A percentile compares a stretch with the other conserved stretches of the same genome.
phyloP scores from a whole-genome alignment of 2,329 filamentous ascomycete genomes.

The Beauveria brongniartii region DNA sequence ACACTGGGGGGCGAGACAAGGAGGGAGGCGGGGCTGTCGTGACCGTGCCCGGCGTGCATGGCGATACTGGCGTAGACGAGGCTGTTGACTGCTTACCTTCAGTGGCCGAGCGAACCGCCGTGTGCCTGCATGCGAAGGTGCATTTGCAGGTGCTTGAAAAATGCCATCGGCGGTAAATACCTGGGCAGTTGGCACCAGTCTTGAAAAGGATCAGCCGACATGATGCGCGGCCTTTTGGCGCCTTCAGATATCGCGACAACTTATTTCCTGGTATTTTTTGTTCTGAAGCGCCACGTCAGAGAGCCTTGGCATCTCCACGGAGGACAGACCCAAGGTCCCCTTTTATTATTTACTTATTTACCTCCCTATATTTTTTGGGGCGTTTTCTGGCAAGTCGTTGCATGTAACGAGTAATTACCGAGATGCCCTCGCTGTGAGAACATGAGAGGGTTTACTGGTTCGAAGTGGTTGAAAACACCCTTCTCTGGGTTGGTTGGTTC shows the following conservation, averaged over 20 bases:
- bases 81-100: neutral
- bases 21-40: neutral
- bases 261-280: neutral
- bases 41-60: too few relatives aligned
- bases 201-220: neutral
- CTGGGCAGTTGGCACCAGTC: neutral
- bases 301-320: neutral
- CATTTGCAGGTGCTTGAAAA: neutral
- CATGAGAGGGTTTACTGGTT: too few relatives aligned
- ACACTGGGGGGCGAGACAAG: neutral
- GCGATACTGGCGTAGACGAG: too few relatives aligned
- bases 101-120: neutral
- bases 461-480: too few relatives aligned
- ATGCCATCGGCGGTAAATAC: neutral
- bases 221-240: neutral
- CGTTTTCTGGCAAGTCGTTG: too few relatives aligned
- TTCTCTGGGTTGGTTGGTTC: too few relatives aligned
- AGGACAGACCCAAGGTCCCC: too few relatives aligned
- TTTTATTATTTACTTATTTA: neutral
- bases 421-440: too few relatives aligned
- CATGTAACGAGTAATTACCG: too few relatives aligned
- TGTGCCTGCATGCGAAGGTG: too few relatives aligned
- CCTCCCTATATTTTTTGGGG: too few relatives aligned
- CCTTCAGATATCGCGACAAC: neutral
- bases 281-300: slow-evolving; percentile 2